Conservation (phyloP, 306 rosid genomes). For the Malus sieversii region DNA sequence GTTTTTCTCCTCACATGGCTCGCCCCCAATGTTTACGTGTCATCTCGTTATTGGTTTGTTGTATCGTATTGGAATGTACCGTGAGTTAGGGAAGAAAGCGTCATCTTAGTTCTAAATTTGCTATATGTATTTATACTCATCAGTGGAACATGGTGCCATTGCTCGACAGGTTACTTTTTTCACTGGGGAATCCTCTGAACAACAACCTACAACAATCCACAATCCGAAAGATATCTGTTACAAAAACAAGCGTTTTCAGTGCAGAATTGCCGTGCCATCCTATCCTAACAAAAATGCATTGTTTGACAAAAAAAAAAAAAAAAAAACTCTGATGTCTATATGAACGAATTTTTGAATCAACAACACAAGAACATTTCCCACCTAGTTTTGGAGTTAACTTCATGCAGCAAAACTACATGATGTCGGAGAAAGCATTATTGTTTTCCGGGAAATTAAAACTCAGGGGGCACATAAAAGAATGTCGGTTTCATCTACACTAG, state of each 20-base stretch:
- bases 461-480: neutral
- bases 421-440: neutral
- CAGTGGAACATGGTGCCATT: neutral
- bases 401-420: neutral
- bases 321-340: too few relatives aligned
- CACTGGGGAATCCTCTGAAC: constrained; percentile 48
- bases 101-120: neutral
- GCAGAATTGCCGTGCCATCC: neutral
- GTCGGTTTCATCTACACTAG: too few relatives aligned
- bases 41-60: too few relatives aligned
- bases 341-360: neutral
- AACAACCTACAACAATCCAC: constrained; percentile 29
- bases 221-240: neutral
- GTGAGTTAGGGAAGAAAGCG: too few relatives aligned
- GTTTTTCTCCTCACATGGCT: too few relatives aligned
- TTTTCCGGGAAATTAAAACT: neutral
- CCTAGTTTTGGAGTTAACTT: neutral
- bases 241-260: neutral
- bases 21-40: too few relatives aligned
- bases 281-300: too few relatives aligned
- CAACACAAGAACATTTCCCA: neutral
- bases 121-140: neutral
- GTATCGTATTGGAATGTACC: too few relatives aligned
- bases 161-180: constrained; percentile 29
- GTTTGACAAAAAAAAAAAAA: too few relatives aligned